Conservation (phyloP, 352 stramenopile species). For the Globisporangium perplexum region DNA sequence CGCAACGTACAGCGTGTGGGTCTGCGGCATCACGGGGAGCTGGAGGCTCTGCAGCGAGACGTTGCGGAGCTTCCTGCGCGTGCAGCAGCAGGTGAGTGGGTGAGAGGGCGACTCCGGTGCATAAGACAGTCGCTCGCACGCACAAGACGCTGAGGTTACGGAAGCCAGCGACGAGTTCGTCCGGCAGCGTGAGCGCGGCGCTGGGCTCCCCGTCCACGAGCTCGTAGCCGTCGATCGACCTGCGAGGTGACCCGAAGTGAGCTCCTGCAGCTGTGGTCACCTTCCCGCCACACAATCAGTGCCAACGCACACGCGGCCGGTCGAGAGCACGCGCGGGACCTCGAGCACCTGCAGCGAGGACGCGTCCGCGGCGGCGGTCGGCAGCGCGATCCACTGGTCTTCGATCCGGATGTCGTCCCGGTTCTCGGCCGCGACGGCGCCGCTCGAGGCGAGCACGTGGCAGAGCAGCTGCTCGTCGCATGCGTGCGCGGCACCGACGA, state of each 20-base stretch:
- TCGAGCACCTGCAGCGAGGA: not conserved
- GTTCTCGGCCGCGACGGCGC: not conserved
- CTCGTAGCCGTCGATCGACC: constrained; percentile 6
- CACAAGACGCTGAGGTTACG: constrained; percentile 2
- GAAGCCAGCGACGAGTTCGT: constrained; percentile 1
- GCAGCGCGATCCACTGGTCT: constrained; percentile 6
- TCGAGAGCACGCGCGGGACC: not conserved
- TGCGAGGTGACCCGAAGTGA: not conserved
- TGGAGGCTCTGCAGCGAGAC: constrained; percentile 8
- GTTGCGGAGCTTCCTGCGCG: constrained; percentile 10
- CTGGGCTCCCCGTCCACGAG: constrained; percentile 3
- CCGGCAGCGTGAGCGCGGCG: constrained; percentile 3
- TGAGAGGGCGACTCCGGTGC: too few relatives aligned
- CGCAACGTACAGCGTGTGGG: constrained; percentile 12
- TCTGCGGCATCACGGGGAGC: not conserved
- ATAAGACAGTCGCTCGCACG: not conserved
- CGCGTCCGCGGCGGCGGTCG: not conserved
- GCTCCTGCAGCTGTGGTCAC: too few relatives aligned
- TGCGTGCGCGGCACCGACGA: not conserved
- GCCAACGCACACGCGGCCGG: constrained; percentile 3
- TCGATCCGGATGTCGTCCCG: not conserved
- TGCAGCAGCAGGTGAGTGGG: not conserved
- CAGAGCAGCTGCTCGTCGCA: constrained; percentile 7
- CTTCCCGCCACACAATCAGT: too few relatives aligned
- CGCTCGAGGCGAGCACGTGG: not conserved